Base-by-base conservation (phyloP, 192 early-diverging fungal species). In the Dispira simplex region DNA sequence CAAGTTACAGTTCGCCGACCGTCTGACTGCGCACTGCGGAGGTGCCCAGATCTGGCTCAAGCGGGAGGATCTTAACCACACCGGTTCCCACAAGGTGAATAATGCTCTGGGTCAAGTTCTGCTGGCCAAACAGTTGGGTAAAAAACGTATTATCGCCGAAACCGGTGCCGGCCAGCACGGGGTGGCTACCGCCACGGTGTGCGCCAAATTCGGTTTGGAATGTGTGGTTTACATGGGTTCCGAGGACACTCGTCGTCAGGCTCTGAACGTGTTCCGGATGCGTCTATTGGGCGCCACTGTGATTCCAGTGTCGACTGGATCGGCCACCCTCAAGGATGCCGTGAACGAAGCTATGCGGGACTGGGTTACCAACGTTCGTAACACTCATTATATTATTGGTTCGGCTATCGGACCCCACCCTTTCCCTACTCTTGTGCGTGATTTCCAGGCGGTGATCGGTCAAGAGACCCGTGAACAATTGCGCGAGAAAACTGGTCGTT, bases 81-180 rank as follows among this genome's bases (percentile, higher is more conserved):
- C 96, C 45, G 96, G 96, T 52, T 92, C 93, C 46, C 96, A 99
- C 79, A 99, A 97, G 75, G 91, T 99, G 79, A 99, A 99, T 78
- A 99, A 99, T 62, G 94, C 93, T 13, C 73, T 99, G 45, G 96
- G 94, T 43, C 96, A 99, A 73, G 79, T 90, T 26, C 79, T 98
- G 62, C 74, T 99, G 26, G 96, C 96, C 46, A 90, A 92, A 77
- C 85, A 93, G 44, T 75, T 99, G 45, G 93, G 94, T 68, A 99
- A 99, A 79, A 86, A 81, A 62, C 83, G 93, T 67, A 97, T 97
- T 63, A 99, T 99, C 79, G 94, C 96, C 56, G 96, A 99, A 69
- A 99, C 96, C 13, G 94, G 96, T 51, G 94, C 96, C 53, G 96
- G 96, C 12, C 96, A 99, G 66, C 94, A 99, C 71, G 96, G 94